Evolutionary conservation across 768 basidiomycete genomes (phyloP), one percentile per base, ranked within the genome.

Genomic region (Lactarius evosmus): DNA sequence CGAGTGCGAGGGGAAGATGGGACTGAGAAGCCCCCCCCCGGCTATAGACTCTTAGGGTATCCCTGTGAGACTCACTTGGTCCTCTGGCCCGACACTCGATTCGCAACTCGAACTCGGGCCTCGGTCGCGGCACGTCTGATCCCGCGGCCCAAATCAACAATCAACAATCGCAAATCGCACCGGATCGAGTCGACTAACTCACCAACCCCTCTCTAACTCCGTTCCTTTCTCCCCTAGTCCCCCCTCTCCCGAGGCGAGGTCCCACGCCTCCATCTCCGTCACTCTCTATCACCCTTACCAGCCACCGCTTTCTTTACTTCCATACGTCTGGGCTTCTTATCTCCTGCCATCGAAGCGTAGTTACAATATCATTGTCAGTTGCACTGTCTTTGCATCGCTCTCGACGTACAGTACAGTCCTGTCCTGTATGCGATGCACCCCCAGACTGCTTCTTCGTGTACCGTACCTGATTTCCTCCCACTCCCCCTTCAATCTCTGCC

Each of bases 101-200:
- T 59, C 63, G 58, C 25, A 49, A 49, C 46, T 49, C 46, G 46
- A 49, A 49, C 46, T 49, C 46, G 22, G 46, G 46, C 46, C 46
- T 49, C 46, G 46, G 46, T 49, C 46, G 25, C 46, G 46, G 46
- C 46, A 61, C 67, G 60, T 60, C 65, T 62, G 59, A 66, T 49
- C 46, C 64, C 63, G 60, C 67, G 67, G 67, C 51, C 58, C 38
- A 52, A 54, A 53, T 62, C 64, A 68, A 68, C 67, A 54, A 53
- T 62, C 64, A 68, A 68, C 67, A 62, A 57, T 41, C 61, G 50
- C 61, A 58, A 63, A 63, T 65, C 58, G 50, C 59, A 59, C 34
- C 60, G 33, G 54, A 36, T 63, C 57, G 12, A 38, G 25, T 46
- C 49, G 33, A 40, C 56, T 19, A 7, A 32, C 6, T 38, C 25